Evolutionary conservation across 305 asterid genomes (phyloP), one percentile per base, ranked within the genome.

Genomic region (Fraxinus sp.): DNA sequence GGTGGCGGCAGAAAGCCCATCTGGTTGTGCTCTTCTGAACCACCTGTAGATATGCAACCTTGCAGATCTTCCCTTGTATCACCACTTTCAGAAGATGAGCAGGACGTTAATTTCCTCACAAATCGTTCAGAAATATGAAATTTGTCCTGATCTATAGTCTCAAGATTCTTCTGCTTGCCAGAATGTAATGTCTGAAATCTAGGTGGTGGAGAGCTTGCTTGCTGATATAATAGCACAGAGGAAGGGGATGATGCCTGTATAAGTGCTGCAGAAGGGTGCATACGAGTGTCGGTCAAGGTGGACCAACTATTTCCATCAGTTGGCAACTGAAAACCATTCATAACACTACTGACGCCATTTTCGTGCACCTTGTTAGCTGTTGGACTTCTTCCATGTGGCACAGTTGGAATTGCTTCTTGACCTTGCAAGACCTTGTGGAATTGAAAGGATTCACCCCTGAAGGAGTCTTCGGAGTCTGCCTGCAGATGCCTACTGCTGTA

Each of bases 351-450:
- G 13, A 87, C 81, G 77, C 80, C 80, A 68, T 82, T 85, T 68
- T 85, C 92, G 76, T 78, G 86, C 75, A 83, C 79, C 66, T 77
- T 85, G 87, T 77, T 83, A 80, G 82, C 83, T 26, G 83, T 88
- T n/a, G 86, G 86, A 79, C 86, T 84, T 76, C 92, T 86, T 81
- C 92, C 89, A 75, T 83, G 81, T 46, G 90, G 81, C 80, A 87
- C 86, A 86, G 79, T 82, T 28, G 88, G 20, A 83, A 78, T 22
- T 22, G 91, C 88, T 93, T 96, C 99, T 96, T 94, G 99, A 96
- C 98, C 97, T 94, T 94, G 99, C 97, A 93, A 96, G 98, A 94
- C 99, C 98, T 92, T 91, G 10, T 86, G 92, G 91, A 87, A 91
- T 84, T 91, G 93, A 81, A 88, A 91, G 90, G 97, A 85, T 77